phyloP scores from a whole-genome alignment of 768 basidiomycete genomes.

The Floccularia luteovirens region DNA sequence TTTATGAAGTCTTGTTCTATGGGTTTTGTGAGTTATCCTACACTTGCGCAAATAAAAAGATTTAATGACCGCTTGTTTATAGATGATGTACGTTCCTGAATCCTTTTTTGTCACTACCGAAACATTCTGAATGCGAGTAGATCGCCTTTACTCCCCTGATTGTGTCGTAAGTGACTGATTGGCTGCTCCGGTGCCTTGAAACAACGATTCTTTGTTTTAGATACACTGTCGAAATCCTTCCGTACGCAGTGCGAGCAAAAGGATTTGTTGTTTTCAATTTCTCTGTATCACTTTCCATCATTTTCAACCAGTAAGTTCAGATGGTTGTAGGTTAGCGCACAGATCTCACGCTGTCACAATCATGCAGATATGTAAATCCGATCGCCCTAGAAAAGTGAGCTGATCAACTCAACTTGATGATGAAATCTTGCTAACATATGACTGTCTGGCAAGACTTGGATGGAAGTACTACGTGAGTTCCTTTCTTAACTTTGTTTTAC shows the following conservation, averaged over 20 bases:
- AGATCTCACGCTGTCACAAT: not conserved
- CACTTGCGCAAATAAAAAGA: not conserved
- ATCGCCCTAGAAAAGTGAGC: constrained; percentile 26
- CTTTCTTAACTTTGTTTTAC: not conserved
- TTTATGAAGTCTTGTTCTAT: constrained; percentile 19
- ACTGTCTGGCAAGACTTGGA: constrained; percentile 37
- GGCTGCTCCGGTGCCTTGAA: not conserved
- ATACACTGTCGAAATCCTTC: constrained; percentile 23
- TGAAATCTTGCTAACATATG: constrained; percentile 4
- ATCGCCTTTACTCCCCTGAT: constrained; percentile 25
- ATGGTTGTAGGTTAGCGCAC: not conserved
- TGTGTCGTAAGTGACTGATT: constrained; percentile 18
- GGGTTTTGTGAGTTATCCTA: constrained; percentile 19
- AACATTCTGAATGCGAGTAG: constrained; percentile 5
- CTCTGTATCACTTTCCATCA: constrained; percentile 50
- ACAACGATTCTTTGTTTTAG: constrained; percentile 7
- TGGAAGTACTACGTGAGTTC: constrained; percentile 59
- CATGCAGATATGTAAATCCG: constrained; percentile 40
- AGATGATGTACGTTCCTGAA: constrained; percentile 16
- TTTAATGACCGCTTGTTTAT: constrained; percentile 1
- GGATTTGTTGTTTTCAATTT: constrained; percentile 62
- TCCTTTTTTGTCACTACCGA: constrained; percentile 1
- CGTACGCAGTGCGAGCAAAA: constrained; percentile 50
- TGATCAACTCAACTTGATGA: not conserved
- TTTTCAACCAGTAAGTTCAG: constrained; percentile 53